phyloP scores from a whole-genome alignment of 2,329 filamentous ascomycete genomes.

The Alternaria atra region DNA sequence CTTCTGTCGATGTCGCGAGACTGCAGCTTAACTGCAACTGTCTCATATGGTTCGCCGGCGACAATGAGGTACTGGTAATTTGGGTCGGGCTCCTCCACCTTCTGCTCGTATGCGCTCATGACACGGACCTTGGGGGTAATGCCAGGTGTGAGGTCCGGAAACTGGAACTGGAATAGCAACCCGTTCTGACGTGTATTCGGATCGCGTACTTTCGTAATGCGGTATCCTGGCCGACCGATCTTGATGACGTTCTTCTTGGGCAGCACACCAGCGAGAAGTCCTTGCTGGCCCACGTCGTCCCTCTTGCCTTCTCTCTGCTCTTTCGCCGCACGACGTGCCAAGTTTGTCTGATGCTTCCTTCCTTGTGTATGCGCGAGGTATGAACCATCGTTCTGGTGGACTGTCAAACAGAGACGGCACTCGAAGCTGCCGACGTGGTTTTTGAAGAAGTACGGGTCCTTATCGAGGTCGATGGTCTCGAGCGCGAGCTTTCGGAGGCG shows the following conservation, averaged over 20 bases:
- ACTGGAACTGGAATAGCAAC: constrained; percentile 94
- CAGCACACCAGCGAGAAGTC: constrained; percentile 72
- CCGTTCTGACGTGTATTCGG: constrained; percentile 88
- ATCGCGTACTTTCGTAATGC: constrained; percentile 95
- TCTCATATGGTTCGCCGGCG: constrained; percentile 97
- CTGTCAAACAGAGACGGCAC: constrained; percentile 94
- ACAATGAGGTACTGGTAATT: constrained; percentile 94
- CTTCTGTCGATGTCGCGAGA: constrained; percentile 89
- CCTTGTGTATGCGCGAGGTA: constrained; percentile 99
- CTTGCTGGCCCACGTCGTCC: constrained; percentile 73
- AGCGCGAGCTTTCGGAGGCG: constrained; percentile 97
- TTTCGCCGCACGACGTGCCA: constrained; percentile 92
- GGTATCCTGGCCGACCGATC: constrained; percentile 95
- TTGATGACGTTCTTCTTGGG: constrained; percentile 87
- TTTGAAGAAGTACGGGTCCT: constrained; percentile 99
- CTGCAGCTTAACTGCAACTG: constrained; percentile 94
- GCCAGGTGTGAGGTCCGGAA: constrained; percentile 83
- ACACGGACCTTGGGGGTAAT: constrained; percentile 86
- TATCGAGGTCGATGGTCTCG: constrained; percentile 98
- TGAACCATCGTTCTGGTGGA: constrained; percentile 98
- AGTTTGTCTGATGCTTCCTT: constrained; percentile 98
- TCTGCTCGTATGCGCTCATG: constrained; percentile 98
- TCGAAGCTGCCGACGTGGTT: constrained; percentile 99
- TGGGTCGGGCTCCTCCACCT: constrained; percentile 89
- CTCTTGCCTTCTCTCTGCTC: constrained; percentile 89